Base-by-base conservation (phyloP, 2,329 filamentous ascomycete genomes). In the Paracoccidioides lutzii region DNA sequence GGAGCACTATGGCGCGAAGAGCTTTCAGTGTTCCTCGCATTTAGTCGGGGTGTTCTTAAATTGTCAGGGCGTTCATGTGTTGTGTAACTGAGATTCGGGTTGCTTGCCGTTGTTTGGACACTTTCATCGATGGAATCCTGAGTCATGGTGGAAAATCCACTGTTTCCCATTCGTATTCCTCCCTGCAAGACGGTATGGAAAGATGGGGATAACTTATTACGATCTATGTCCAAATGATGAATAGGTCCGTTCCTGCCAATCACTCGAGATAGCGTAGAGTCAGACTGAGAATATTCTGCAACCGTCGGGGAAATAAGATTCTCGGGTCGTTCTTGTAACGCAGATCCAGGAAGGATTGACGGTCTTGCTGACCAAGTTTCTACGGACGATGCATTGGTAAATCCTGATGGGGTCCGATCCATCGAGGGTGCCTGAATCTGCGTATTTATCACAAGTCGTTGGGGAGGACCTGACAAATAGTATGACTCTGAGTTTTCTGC, bases 241-340 rank as follows among this genome's bases (percentile, higher is more conserved):
- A 33, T 22, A 30, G 53, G 43, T 3, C 53, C 53, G 30, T 54
- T 46, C 33, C 53, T 54, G n/a, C 35, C 53, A 48, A 48, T 54
- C 6, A 48, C 42, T 46, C 30, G 9, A 46, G 15, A 10, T 15
- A n/a, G 33, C 10, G n/a, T 46, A 38, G 35, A 4, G 7, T 10
- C 30, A 38, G n/a, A 30, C 12, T 48, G 22, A 28, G 15, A 28
- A 3, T 30, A 50, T 42, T 55, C 43, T 41, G 5, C 4, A 7
- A 15, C 30, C 22, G 51, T 33, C 15, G 44, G 53, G n/a, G 53
- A 44, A 15, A 38, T 38, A 50, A 37, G 53, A 30, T n/a, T 14
- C 8, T 54, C 44, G n/a, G 49, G 43, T 12, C 50, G 50, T 33
- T 53, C 40, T 42, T 22, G 28, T 9, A 56, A 42, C 6, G 48